Evolutionary conservation across 2,329 filamentous ascomycete genomes (phyloP).

Genomic region (Apiospora phragmitis): DNA sequence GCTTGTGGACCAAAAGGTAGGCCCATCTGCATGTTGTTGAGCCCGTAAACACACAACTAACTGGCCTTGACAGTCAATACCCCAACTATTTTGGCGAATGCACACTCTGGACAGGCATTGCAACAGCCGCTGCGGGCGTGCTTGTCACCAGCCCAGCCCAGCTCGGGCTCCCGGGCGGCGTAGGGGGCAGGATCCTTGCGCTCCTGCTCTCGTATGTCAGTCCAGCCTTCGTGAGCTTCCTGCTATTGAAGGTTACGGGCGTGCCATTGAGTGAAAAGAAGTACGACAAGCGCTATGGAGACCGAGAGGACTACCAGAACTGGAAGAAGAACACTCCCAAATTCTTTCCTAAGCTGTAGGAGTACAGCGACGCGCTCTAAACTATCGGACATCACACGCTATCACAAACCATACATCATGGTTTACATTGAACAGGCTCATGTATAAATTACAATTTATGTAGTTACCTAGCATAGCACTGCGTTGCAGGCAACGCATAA

Average conservation of each 20-base stretch:
- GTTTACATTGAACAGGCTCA: background rate
- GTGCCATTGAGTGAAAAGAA: slow-evolving; percentile 68
- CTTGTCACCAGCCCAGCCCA: slow-evolving; percentile 56
- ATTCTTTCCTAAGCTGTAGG: slow-evolving; percentile 50
- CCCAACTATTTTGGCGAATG: slow-evolving; percentile 75
- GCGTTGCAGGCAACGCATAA: background rate
- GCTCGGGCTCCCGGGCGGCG: slow-evolving; percentile 54
- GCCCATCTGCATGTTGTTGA: background rate
- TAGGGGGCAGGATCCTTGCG: slow-evolving; percentile 29
- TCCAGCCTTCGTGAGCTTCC: slow-evolving; percentile 63
- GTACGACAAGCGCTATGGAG: slow-evolving; percentile 65
- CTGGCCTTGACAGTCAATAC: slow-evolving; percentile 46
- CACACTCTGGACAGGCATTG: slow-evolving; percentile 69
- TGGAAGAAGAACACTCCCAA: slow-evolving; percentile 69
- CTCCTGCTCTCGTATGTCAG: slow-evolving; percentile 54
- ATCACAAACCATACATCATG: background rate
- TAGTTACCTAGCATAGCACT: background rate
- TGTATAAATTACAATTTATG: background rate
- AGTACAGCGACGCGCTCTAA: background rate
- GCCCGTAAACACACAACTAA: background rate
- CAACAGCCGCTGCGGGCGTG: slow-evolving; percentile 57
- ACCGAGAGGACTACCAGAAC: slow-evolving; percentile 64
- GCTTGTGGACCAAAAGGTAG: slow-evolving; percentile 59
- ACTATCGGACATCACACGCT: background rate
- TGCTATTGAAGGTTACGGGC: slow-evolving; percentile 64